phyloP scores from a whole-genome alignment of 768 basidiomycete genomes.

The Leucosporidium yakuticum region DNA sequence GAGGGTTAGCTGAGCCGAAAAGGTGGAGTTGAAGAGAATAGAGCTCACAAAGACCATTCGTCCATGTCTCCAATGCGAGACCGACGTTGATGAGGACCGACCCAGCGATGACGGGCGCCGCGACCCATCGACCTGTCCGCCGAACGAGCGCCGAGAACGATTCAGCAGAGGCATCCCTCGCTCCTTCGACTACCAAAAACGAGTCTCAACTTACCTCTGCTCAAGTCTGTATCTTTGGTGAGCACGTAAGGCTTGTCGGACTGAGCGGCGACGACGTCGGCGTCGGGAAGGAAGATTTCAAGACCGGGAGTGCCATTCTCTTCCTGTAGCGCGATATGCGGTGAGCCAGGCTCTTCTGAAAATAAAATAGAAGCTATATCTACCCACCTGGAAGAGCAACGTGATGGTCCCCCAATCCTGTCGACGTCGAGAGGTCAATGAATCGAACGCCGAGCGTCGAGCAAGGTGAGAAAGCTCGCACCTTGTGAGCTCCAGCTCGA shows the following conservation, averaged over 20 bases:
- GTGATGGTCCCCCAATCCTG: conserved; percentile 9
- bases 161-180: neutral
- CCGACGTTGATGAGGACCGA: conserved; percentile 9
- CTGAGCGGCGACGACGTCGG: neutral
- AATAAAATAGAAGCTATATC: no score
- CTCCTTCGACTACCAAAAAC: no score
- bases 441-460: no score
- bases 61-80: neutral
- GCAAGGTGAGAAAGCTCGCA: no score
- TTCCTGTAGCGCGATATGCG: neutral
- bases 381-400: neutral
- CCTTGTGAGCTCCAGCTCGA: conserved; percentile 3
- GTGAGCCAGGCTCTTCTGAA: no score
- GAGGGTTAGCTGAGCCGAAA: neutral
- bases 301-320: conserved; percentile 9
- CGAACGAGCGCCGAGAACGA: neutral
- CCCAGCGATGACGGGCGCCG: conserved; percentile 3
- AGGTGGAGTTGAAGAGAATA: neutral
- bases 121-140: neutral
- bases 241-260: neutral
- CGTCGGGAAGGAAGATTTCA: conserved; percentile 8
- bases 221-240: no score
- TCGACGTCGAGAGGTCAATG: no score
- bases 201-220: no score
- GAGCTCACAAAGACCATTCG: no score